phyloP scores from a whole-genome alignment of 2,329 filamentous ascomycete genomes.

The Colletotrichum echinochloae region DNA sequence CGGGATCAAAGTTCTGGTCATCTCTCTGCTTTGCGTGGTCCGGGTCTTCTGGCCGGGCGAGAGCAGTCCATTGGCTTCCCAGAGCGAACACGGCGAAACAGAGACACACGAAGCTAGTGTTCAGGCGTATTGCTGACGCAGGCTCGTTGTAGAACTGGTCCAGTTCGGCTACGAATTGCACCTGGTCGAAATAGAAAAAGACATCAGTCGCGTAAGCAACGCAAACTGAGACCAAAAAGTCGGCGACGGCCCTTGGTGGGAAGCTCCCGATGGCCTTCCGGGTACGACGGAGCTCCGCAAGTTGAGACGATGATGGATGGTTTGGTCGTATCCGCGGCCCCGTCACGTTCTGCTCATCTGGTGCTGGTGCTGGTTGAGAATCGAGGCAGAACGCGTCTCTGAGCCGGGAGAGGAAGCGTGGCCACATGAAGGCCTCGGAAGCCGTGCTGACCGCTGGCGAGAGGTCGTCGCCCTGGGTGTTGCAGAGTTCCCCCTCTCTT shows the following conservation, averaged over 20 bases:
- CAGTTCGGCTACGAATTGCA: slow-evolving; percentile 44
- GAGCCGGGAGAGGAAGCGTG: slow-evolving; percentile 44
- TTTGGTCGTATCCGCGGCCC: slow-evolving; percentile 42
- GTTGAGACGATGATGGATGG: slow-evolving; percentile 33
- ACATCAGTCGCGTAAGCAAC: slow-evolving; percentile 46
- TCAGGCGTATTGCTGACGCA: slow-evolving; percentile 41
- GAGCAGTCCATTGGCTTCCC: slow-evolving; percentile 50
- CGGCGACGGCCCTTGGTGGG: slow-evolving; percentile 46
- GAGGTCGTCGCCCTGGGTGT: not conserved
- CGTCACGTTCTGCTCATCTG: slow-evolving; percentile 42
- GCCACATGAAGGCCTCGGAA: slow-evolving; percentile 46
- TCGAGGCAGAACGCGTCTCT: slow-evolving; percentile 48
- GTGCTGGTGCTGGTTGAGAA: slow-evolving; percentile 30
- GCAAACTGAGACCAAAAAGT: slow-evolving; percentile 48
- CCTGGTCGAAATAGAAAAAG: slow-evolving; percentile 49
- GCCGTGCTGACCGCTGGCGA: slow-evolving; percentile 37
- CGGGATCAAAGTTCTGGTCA: slow-evolving; percentile 45
- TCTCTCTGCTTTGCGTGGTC: not conserved
- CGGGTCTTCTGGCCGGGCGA: slow-evolving; percentile 45
- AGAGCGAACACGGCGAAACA: slow-evolving; percentile 47
- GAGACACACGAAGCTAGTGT: slow-evolving; percentile 46
- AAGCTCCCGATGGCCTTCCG: slow-evolving; percentile 44
- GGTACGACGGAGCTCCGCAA: slow-evolving; percentile 42
- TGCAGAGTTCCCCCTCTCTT: not conserved
- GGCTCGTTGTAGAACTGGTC: slow-evolving; percentile 45